phyloP scores from a whole-genome alignment of 345 rosid genomes.

The Moricandia moricandioides region DNA sequence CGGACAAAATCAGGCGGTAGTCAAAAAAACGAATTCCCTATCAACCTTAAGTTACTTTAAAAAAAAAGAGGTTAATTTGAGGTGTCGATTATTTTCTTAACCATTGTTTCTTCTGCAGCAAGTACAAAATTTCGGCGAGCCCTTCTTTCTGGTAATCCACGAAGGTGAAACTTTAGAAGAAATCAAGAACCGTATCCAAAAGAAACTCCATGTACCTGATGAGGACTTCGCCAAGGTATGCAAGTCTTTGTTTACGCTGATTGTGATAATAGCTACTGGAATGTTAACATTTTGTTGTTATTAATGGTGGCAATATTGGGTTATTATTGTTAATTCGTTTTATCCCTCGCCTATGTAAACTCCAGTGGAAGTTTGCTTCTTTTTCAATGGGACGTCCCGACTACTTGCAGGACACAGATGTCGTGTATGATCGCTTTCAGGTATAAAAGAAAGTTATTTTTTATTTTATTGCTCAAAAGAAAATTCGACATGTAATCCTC shows the following conservation, averaged over 20 bases:
- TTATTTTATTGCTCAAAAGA: neutral
- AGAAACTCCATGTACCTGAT: slow-evolving; percentile 80
- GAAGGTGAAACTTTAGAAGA: slow-evolving; percentile 89
- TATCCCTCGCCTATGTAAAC: neutral
- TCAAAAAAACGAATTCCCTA: neutral
- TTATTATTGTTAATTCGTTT: neutral
- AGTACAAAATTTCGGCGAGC: slow-evolving; percentile 94
- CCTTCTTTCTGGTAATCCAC: slow-evolving; percentile 86
- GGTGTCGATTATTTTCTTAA: neutral
- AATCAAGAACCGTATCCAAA: slow-evolving; percentile 71
- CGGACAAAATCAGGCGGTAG: slow-evolving; percentile 67
- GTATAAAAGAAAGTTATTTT: slow-evolving; percentile 31
- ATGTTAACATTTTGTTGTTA: neutral
- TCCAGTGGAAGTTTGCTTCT: slow-evolving; percentile 94
- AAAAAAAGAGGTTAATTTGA: neutral
- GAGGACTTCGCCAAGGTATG: slow-evolving; percentile 88
- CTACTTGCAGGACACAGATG: slow-evolving; percentile 73
- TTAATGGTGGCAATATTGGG: neutral
- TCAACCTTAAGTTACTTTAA: slow-evolving; percentile 4
- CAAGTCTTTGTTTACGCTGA: neutral
- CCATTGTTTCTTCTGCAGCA: slow-evolving; percentile 50
- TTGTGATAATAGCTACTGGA: neutral
- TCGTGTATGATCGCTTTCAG: slow-evolving; percentile 80
- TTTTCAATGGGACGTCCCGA: slow-evolving; percentile 88
- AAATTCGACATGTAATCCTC: neutral